A percentile compares a stretch with the other conserved stretches of the same genome.
These are phyloP conservation scores for Elaeagnus macrophylla DNA, from an alignment of 306 rosid genomes.

Conservation along the genomic window DNA sequence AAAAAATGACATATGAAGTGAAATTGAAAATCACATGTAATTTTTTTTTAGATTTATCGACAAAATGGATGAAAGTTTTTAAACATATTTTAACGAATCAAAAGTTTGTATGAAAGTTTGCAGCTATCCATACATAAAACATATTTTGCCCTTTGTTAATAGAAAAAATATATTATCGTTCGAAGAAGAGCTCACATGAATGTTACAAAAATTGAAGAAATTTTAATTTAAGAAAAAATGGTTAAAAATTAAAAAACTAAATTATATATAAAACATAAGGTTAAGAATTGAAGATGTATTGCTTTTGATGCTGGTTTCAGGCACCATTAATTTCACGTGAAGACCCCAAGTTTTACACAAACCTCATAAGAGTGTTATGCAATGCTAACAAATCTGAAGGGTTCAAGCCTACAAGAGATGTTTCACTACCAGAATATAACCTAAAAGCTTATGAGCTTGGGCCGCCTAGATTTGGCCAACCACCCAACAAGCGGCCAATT, in stretches of 20 bases:
- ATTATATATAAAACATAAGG: neutral
- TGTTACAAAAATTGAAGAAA: too few relatives aligned
- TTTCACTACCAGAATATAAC: conserved; percentile 3
- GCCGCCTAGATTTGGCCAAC: neutral
- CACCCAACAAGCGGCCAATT: neutral
- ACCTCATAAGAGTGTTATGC: conserved; percentile 7
- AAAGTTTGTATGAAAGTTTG: too few relatives aligned
- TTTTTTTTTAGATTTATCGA: too few relatives aligned
- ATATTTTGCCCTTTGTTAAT: too few relatives aligned
- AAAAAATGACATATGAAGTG: too few relatives aligned
- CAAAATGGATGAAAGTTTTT: too few relatives aligned
- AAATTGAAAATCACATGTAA: too few relatives aligned
- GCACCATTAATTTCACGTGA: conserved; percentile 8
- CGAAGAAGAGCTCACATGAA: too few relatives aligned
- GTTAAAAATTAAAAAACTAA: neutral
- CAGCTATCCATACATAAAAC: too few relatives aligned
- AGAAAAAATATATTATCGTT: too few relatives aligned
- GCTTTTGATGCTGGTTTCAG: neutral
- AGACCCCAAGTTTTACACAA: neutral
- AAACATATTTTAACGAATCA: too few relatives aligned
- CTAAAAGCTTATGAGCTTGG: neutral
- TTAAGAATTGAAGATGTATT: neutral
- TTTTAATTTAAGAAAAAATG: too few relatives aligned
- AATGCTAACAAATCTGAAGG: conserved; percentile 10
- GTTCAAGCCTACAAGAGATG: conserved; percentile 6